These are phyloP conservation scores for Eremochloa ophiuroides DNA, from an alignment of 176 grass and related monocot species.

Conservation along the genomic window DNA sequence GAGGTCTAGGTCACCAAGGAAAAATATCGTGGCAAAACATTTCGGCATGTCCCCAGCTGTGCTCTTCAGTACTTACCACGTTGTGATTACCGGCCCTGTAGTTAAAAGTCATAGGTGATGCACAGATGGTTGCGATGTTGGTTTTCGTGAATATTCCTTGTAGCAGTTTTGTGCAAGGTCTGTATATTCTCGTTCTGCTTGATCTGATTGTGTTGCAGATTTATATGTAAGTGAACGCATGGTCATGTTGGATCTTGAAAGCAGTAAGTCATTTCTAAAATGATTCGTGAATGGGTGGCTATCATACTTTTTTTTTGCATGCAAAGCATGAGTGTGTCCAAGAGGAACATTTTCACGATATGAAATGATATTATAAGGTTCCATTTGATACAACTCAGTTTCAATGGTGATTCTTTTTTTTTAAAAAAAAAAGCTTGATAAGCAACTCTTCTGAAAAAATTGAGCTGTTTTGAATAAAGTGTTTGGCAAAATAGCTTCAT, in stretches of 20 bases:
- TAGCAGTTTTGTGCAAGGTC: background rate
- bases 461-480: too few relatives aligned
- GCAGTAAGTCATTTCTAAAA: conserved; percentile 9
- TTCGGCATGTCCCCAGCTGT: background rate
- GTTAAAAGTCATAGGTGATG: conserved; percentile 1
- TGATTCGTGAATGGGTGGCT: background rate
- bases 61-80: background rate
- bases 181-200: conserved; percentile 24
- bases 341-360: background rate
- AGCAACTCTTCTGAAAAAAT: too few relatives aligned
- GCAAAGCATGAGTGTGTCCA: background rate
- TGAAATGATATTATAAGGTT: too few relatives aligned
- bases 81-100: background rate
- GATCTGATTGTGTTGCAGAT: background rate
- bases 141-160: background rate
- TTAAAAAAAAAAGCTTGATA: too few relatives aligned
- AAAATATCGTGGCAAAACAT: background rate
- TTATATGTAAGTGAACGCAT: background rate
- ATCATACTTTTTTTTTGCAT: background rate
- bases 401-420: too few relatives aligned
- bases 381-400: too few relatives aligned
- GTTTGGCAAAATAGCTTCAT: too few relatives aligned
- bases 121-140: background rate
- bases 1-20: conserved; percentile 47
- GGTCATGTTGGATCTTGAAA: background rate